Evolutionary conservation across 2,329 filamentous ascomycete genomes (phyloP), one percentile per base, ranked within the genome.

Genomic region (Phialemoniopsis sp.): DNA sequence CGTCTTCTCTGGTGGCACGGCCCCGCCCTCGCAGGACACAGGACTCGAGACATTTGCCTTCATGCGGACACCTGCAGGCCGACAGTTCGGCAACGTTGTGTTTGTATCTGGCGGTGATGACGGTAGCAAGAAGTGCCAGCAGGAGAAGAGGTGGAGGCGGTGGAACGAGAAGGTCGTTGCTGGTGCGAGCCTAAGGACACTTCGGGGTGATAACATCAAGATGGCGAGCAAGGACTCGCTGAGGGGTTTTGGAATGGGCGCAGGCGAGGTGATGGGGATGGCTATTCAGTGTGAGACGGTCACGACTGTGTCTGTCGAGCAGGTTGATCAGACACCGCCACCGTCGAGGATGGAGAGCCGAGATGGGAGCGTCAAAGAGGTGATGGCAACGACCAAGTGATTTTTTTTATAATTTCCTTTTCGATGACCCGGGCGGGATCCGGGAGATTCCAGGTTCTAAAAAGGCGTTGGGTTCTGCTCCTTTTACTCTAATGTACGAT

Each of bases 11-110:
- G 50, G 68, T 8, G 63, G 66, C 30, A 46, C 46, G 3, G 21
- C 21, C 10, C 58, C 61, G 4, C 61, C 65, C 1, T 56, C 56
- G 0, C 61, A 67, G 10, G 68, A 75, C 14, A 67, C 67, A 0
- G 75, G 75, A 1, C 47, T 78, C 8, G 59, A 63, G 15, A 78
- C 73, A 0, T 78, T 79, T 40, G 58, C 66, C 0, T 76, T 76
- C 39, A 64, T 74, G 56, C 59, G 67, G 15, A 64, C 65, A 2
- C 58, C 64, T 0, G 51, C 51, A 4, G 56, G 54, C 9, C 56
- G 59, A 4, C 55, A 53, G 15, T 67, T 64, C 30, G 68, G 68
- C 5, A 71, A 72, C 39, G 61, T 65, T 10, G 61, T 69, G 1
- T 52, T 47, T 18, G 56, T 62, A 4, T 48, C 50, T 1, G 57